These are phyloP conservation scores for Ganoderma lucidum DNA, from an alignment of 1,284 basidiomycete genomes.

Conservation along the genomic window DNA sequence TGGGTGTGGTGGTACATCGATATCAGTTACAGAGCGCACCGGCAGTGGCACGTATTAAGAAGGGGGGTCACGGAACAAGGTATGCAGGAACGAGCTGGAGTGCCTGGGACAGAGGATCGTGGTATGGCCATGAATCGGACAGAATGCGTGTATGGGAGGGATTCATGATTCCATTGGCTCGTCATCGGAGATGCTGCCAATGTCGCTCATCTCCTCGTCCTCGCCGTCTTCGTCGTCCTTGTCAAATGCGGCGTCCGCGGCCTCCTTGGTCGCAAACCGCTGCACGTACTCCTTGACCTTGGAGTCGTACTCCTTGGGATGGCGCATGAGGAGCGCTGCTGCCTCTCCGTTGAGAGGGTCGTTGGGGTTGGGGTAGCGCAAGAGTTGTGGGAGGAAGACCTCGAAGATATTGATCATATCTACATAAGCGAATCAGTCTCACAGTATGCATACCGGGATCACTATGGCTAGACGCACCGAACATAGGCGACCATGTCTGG, in stretches of 20 bases:
- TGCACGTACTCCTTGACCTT: conserved; percentile 95
- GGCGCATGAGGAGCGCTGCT: conserved; percentile 95
- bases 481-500: conserved; percentile 99
- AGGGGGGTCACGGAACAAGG: conserved; percentile 3
- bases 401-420: conserved; percentile 99
- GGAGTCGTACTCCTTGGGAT: conserved; percentile 92
- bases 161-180: conserved; percentile 41
- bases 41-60: conserved; percentile 28
- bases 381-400: conserved; percentile 94
- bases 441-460: conserved; percentile 2
- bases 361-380: conserved; percentile 97
- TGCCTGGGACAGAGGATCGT: conserved; percentile 26
- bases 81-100: conserved; percentile 23
- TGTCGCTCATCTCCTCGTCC: conserved; percentile 92
- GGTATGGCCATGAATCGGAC: conserved; percentile 4
- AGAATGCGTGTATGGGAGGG: background rate
- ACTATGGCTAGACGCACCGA: conserved; percentile 63
- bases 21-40: conserved; percentile 28
- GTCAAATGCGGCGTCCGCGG: conserved; percentile 70
- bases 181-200: conserved; percentile 88
- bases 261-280: conserved; percentile 85
- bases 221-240: conserved; percentile 72
- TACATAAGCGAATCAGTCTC: conserved; percentile 43
- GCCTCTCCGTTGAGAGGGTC: conserved; percentile 99
- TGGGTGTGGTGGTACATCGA: conserved; percentile 26